Base-by-base conservation (phyloP, 192 early-diverging fungal genomes). In the Backusella sp. region DNA sequence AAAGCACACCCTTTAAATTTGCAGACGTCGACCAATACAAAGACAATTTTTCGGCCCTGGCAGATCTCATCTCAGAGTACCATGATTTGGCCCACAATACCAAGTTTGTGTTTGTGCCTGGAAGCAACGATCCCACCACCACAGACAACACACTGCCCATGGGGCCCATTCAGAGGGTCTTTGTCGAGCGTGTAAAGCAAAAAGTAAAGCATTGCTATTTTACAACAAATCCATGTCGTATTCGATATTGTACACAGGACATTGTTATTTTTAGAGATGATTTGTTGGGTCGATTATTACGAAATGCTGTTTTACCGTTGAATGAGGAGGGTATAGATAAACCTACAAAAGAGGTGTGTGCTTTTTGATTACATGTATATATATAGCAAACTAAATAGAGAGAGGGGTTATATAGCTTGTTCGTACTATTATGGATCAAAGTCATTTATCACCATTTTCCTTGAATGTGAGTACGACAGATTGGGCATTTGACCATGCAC, bases 91-190 rank as follows among this genome's bases (percentile, higher is more conserved):
- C 88, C 14, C 77, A 83, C 4, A 75, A 80, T 56, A 83, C 86
- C n/a, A 89, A 92, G 14, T 96, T 97, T 83, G 86, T 98, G 6
- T 94, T 98, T 85, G 91, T 98, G 0, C 97, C 97, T 14, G 97
- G 97, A 3, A 84, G 88, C 17, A 89, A 91, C 76, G 97, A 98
- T 73, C 96, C 95, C 12, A 94, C 91, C 91, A 94, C 91, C 93
- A 86, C 83, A 1, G 85, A 84, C 2, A 89, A 91, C 35, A 88
- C 90, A 0, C 74, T 96, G 53, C 96, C 97, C 0, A 87, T 91
- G 56, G 89, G 91, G 9, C 84, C 89, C 17, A 92, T 97, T 23
- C 32, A 32, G 92, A 95, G 14, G 85, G 89, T 41, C 87, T 93
- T 94, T 72, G 92, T 92, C 0, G 78, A 82, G 17, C 83, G 90